These are phyloP conservation scores for Auriculariales sp. DNA, from an alignment of 768 basidiomycete genomes.

Conservation along the genomic window DNA sequence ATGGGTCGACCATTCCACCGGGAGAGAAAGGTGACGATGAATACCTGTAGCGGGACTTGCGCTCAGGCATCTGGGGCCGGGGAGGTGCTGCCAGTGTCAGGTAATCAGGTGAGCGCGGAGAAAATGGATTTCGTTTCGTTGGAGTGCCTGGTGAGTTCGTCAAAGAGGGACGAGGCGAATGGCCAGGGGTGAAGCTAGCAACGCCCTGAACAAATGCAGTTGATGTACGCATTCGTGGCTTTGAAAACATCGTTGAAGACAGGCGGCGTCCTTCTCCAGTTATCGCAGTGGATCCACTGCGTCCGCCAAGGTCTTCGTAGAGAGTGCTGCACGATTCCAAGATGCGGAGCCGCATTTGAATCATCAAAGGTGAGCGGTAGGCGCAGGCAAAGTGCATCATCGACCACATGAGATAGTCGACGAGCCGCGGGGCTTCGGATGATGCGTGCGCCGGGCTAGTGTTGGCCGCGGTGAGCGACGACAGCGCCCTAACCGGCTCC, in stretches of 20 bases:
- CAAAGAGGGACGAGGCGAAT: slow-evolving; percentile 5
- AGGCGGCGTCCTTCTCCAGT: slow-evolving; percentile 4
- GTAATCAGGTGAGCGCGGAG: background rate
- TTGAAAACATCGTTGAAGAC: slow-evolving; percentile 10
- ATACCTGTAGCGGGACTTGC: no score
- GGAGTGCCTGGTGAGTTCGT: background rate
- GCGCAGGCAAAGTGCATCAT: slow-evolving; percentile 50
- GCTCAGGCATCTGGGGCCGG: background rate
- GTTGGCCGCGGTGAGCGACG: background rate
- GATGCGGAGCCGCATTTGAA: slow-evolving; percentile 52
- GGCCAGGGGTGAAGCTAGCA: slow-evolving; percentile 7
- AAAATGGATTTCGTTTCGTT: slow-evolving; percentile 1
- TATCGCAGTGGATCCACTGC: slow-evolving; percentile 7
- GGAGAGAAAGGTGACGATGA: no score
- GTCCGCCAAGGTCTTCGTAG: slow-evolving; percentile 32
- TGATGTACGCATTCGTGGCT: slow-evolving; percentile 7
- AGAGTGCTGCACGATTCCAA: slow-evolving; percentile 46
- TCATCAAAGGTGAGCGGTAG: slow-evolving; percentile 43
- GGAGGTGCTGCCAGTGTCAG: background rate
- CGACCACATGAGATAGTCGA: slow-evolving; percentile 67
- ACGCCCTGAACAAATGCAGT: no score
- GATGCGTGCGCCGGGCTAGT: slow-evolving; percentile 5
- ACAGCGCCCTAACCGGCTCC: slow-evolving; percentile 10
- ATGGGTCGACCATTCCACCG: no score
- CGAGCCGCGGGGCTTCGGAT: slow-evolving; percentile 32